Percentiles rank a stretch among this genome's conserved stretches.
Conservation (phyloP, 106 monocot species). For the Triglochin maritima region DNA sequence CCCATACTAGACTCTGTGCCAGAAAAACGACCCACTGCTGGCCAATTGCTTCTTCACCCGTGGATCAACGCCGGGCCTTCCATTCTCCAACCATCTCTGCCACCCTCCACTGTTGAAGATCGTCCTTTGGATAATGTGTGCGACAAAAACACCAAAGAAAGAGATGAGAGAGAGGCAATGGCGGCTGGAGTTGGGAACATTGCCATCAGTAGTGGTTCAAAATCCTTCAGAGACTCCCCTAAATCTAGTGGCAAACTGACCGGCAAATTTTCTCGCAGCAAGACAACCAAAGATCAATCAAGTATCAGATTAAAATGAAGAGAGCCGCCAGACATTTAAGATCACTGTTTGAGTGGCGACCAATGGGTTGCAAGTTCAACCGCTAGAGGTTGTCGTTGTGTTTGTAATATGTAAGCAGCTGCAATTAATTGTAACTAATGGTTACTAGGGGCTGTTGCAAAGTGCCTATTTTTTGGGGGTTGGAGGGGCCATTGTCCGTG, state of each 20-base stretch:
- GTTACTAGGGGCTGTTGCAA: too few species aligned
- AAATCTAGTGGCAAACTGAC: slow-evolving; percentile 1
- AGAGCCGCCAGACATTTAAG: too few species aligned
- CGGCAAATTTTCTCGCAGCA: neutral
- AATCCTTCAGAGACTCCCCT: neutral
- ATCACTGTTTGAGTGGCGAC: too few species aligned
- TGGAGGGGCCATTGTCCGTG: too few species aligned
- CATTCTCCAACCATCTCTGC: slow-evolving; percentile 13
- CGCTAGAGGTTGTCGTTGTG: too few species aligned
- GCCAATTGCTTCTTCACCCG: slow-evolving; percentile 63
- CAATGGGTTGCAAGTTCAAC: too few species aligned
- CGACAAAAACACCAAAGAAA: slow-evolving; percentile 41
- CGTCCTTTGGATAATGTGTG: slow-evolving; percentile 3
- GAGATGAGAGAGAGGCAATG: slow-evolving; percentile 67
- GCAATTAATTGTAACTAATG: too few species aligned
- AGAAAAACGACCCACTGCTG: slow-evolving; percentile 77
- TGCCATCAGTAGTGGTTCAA: slow-evolving; percentile 38
- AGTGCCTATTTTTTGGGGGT: too few species aligned
- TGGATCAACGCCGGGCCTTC: slow-evolving; percentile 56
- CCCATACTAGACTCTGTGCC: slow-evolving; percentile 81
- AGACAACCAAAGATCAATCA: neutral
- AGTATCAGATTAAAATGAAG: slow-evolving; percentile 7
- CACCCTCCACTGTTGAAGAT: slow-evolving; percentile 7
- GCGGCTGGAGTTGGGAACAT: slow-evolving; percentile 63
- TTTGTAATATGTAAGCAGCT: too few species aligned